Conservation (phyloP, 306 rosid genomes). For the Notholithocarpus densiflorus region DNA sequence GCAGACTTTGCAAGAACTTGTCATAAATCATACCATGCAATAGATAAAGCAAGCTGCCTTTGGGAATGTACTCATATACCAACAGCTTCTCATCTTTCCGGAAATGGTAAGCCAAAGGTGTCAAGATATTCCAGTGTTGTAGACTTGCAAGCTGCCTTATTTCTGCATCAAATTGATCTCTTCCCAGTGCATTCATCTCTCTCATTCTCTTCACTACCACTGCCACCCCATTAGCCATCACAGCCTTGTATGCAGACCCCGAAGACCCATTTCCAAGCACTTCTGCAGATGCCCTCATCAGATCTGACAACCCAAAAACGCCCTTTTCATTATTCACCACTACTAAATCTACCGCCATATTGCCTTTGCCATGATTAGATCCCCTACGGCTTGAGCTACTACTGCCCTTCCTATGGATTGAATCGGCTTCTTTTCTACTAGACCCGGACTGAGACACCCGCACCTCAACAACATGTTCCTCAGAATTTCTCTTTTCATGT, state of each 20-base stretch:
- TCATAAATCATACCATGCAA: slow-evolving; percentile 47
- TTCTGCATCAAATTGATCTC: slow-evolving; percentile 64
- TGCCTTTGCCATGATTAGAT: background rate
- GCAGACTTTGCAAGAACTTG: background rate
- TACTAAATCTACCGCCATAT: slow-evolving; percentile 40
- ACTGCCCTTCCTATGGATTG: background rate
- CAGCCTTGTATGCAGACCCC: slow-evolving; percentile 81
- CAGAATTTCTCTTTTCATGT: background rate
- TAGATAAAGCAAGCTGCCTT: slow-evolving; percentile 51
- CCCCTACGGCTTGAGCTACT: slow-evolving; percentile 14
- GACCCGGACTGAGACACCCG: slow-evolving; percentile 33
- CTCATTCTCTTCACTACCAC: slow-evolving; percentile 82
- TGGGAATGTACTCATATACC: slow-evolving; percentile 59
- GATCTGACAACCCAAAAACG: slow-evolving; percentile 62
- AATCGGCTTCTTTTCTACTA: slow-evolving; percentile 24
- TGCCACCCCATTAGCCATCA: slow-evolving; percentile 67
- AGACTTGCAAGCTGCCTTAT: slow-evolving; percentile 40
- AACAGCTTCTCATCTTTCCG: slow-evolving; percentile 65
- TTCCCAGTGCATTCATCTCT: slow-evolving; percentile 59
- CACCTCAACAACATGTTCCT: slow-evolving; percentile 32
- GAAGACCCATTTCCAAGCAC: slow-evolving; percentile 70
- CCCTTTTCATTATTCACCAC: slow-evolving; percentile 63
- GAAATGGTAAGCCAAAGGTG: slow-evolving; percentile 71
- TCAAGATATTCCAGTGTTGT: slow-evolving; percentile 52
- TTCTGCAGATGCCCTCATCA: slow-evolving; percentile 78